Percentiles rank a stretch among this genome's conserved stretches.
These are phyloP conservation scores for Sclerotinia glacialis DNA, from an alignment of 2,329 filamentous ascomycete genomes.

Conservation along the genomic window DNA sequence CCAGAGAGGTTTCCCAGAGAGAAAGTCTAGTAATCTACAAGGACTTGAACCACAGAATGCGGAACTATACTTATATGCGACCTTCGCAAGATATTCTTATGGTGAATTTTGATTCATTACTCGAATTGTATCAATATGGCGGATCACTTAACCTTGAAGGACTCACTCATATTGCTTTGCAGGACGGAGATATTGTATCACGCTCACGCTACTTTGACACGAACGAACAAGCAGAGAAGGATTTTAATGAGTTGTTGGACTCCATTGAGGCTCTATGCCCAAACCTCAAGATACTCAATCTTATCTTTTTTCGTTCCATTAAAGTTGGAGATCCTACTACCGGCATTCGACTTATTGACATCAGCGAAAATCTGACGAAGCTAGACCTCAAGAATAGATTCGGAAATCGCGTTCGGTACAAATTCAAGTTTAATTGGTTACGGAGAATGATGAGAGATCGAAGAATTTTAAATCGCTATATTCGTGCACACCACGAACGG, in stretches of 20 bases:
- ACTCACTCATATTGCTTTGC: not conserved
- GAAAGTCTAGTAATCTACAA: too few species aligned
- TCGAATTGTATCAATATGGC: rapidly evolving
- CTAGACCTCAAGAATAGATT: not conserved
- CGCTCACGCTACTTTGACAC: too few species aligned
- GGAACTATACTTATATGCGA: not conserved
- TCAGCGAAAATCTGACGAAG: not conserved
- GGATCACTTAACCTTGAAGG: not conserved
- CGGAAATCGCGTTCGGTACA: too few species aligned
- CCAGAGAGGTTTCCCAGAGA: rapidly evolving
- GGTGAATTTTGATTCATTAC: rapidly evolving
- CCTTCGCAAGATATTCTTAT: not conserved
- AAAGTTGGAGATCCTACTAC: rapidly evolving
- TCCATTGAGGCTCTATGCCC: not conserved
- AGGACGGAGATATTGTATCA: too few species aligned
- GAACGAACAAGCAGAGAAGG: too few species aligned
- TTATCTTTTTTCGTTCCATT: too few species aligned
- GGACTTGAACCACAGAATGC: too few species aligned
- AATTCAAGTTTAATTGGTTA: too few species aligned
- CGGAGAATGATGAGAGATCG: too few species aligned
- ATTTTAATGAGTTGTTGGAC: not conserved
- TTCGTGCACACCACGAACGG: too few species aligned
- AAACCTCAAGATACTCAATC: not conserved
- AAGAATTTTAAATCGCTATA: too few species aligned
- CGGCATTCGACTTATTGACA: not conserved